phyloP scores from a whole-genome alignment of 1,139 yeast species.

The Taphrina flavorubra region DNA sequence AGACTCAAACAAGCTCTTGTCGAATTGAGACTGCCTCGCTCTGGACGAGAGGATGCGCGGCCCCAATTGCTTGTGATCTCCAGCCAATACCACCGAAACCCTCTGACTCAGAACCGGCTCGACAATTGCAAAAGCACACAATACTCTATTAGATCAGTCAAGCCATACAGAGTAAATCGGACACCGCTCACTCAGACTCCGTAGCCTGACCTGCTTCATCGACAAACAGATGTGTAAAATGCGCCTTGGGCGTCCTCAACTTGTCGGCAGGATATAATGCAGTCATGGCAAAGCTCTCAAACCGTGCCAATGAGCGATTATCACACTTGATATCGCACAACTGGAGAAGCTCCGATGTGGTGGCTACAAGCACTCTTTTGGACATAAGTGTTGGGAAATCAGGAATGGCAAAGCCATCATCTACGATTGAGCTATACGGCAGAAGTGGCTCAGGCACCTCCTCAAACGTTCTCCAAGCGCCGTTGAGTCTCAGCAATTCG shows the following conservation, averaged over 20 bases:
- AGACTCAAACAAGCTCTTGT: constrained; percentile 45
- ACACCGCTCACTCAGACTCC: constrained; percentile 40
- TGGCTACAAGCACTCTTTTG: constrained; percentile 44
- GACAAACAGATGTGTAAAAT: constrained; percentile 45
- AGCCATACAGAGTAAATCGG: background rate
- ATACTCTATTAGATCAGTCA: constrained; percentile 22
- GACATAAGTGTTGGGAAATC: constrained; percentile 41
- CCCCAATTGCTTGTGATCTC: constrained; percentile 46
- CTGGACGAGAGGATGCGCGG: constrained; percentile 44
- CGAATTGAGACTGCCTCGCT: constrained; percentile 40
- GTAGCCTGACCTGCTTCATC: constrained; percentile 47
- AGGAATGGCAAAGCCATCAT: constrained; percentile 44
- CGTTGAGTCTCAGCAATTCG: constrained; percentile 44
- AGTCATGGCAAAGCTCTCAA: constrained; percentile 36
- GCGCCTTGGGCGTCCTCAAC: constrained; percentile 30
- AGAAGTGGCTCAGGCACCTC: constrained; percentile 45
- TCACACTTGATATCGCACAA: constrained; percentile 43
- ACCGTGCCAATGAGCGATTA: constrained; percentile 41
- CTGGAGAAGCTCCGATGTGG: constrained; percentile 43
- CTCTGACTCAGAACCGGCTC: constrained; percentile 37
- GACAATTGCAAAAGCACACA: constrained; percentile 44
- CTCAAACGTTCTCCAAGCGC: constrained; percentile 41
- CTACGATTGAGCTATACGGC: constrained; percentile 42
- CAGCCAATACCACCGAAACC: constrained; percentile 45
- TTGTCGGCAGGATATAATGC: background rate